These are phyloP conservation scores for Escallonia herrerae DNA, from an alignment of 129 eudicot species.

Conservation along the genomic window DNA sequence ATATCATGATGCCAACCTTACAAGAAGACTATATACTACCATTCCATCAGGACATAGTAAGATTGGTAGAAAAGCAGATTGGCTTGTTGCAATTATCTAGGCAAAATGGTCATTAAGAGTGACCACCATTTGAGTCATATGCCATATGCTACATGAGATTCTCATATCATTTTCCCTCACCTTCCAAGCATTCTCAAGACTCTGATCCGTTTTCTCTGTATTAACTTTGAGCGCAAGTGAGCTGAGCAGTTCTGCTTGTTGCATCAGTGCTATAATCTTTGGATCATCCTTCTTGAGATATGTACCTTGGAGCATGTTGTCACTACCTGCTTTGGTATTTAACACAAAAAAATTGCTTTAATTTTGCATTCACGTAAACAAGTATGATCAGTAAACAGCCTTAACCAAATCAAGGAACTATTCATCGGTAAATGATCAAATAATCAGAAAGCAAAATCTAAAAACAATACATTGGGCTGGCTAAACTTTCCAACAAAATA, in stretches of 20 bases:
- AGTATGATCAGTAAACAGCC: background rate
- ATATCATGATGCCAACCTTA: too few relatives aligned
- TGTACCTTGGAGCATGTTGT: constrained; percentile 40
- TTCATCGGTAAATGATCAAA: background rate
- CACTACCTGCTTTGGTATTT: constrained; percentile 15
- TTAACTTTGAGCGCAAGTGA: constrained; percentile 86
- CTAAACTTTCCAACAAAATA: background rate
- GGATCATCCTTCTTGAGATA: constrained; percentile 61
- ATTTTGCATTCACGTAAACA: constrained; percentile 9
- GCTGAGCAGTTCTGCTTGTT: constrained; percentile 87
- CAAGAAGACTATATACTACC: too few relatives aligned
- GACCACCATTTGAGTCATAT: too few relatives aligned
- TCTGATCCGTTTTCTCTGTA: constrained; percentile 71
- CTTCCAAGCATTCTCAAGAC: constrained; percentile 95
- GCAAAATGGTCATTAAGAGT: too few relatives aligned
- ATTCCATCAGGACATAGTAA: too few relatives aligned
- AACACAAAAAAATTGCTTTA: background rate
- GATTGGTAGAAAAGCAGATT: too few relatives aligned
- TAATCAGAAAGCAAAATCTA: background rate
- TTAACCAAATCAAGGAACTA: background rate
- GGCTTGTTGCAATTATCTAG: too few relatives aligned
- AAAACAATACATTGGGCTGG: background rate
- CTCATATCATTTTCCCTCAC: constrained; percentile 24
- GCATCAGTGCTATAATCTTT: constrained; percentile 45
- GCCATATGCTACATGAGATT: too few relatives aligned